Conservation (phyloP, 2,329 filamentous ascomycete species). For the Celoporthe dispersa region DNA sequence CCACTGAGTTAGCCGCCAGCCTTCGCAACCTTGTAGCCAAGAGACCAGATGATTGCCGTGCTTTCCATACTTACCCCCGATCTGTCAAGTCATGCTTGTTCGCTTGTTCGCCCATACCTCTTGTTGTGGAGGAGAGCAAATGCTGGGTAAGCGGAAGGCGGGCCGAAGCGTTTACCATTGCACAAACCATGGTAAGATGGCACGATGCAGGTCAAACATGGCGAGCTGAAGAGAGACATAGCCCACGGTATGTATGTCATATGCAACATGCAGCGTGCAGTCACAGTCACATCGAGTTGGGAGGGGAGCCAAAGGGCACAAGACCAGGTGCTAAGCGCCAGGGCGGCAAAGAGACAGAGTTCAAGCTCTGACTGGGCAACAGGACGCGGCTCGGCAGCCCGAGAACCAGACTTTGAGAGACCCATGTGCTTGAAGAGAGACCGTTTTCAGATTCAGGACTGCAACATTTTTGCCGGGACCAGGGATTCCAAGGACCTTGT, state of each 20-base stretch:
- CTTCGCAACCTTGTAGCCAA: neutral
- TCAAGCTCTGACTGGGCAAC: conserved; percentile 7
- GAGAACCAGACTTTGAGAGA: neutral
- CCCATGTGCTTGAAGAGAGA: neutral
- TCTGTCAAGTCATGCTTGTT: neutral
- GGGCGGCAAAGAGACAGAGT: conserved; percentile 4
- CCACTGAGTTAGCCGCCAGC: neutral
- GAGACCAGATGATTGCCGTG: neutral
- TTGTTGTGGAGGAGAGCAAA: neutral
- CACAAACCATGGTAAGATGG: neutral
- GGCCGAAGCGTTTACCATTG: conserved; percentile 13
- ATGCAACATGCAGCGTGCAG: conserved; percentile 20
- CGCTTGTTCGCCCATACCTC: neutral
- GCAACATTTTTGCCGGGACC: neutral
- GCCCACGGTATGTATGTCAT: neutral
- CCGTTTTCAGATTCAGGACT: neutral
- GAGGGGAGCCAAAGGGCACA: neutral
- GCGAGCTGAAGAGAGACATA: neutral
- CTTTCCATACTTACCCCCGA: neutral
- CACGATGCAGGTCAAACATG: neutral
- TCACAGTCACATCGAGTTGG: conserved; percentile 10
- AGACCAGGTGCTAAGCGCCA: conserved; percentile 17
- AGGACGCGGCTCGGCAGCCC: conserved; percentile 7
- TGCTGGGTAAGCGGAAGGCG: neutral
- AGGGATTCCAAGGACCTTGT: neutral